Evolutionary conservation across 495 filamentous ascomycete species (phyloP).

Genomic region (Tuber microsphaerosporum): DNA sequence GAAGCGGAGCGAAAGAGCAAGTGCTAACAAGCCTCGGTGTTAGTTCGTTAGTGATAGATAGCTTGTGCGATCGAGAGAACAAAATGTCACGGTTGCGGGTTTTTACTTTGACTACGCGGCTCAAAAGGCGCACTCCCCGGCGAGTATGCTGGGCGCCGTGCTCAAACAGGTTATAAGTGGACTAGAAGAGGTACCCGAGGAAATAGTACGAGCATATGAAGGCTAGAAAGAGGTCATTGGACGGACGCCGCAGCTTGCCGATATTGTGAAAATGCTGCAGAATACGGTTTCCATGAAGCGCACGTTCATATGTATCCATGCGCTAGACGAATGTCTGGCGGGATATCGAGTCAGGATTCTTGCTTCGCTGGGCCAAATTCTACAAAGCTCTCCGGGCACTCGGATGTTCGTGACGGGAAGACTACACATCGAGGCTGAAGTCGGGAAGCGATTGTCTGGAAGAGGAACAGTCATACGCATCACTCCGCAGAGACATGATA

Average conservation of each 20-base stretch:
- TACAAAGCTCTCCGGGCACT: not conserved
- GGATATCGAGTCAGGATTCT: not conserved
- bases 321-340: not conserved
- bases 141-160: not conserved
- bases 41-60: not conserved
- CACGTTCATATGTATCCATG: not conserved
- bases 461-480: not conserved
- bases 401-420: not conserved
- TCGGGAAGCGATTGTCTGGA: not conserved
- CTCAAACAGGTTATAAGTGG: not conserved
- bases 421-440: not conserved
- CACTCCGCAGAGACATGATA: not conserved
- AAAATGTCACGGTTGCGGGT: not conserved
- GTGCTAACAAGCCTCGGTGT: not conserved
- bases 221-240: not conserved
- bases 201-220: not conserved
- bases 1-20: no score
- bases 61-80: not conserved
- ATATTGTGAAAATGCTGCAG: not conserved
- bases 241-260: not conserved
- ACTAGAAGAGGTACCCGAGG: not conserved
- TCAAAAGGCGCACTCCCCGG: not conserved
- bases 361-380: not conserved
- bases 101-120: not conserved
- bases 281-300: not conserved